Percentiles rank a stretch among this genome's conserved stretches.
Evolutionary conservation across 805 yeast genomes (phyloP).

Genomic region (Kodamaea jinghongensis): DNA sequence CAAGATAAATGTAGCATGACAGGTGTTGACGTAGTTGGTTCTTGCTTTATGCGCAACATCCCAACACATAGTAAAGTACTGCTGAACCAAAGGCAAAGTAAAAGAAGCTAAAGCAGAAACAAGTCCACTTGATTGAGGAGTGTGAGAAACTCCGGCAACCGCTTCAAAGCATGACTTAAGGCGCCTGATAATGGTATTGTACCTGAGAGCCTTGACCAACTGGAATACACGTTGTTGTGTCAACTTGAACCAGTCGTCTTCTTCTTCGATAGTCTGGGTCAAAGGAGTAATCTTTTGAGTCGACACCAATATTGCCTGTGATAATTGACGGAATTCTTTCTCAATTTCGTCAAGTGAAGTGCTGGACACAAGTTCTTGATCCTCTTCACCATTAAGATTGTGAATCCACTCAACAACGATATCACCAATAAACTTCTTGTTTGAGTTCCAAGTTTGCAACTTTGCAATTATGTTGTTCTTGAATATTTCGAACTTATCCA

Average conservation of each 20-base stretch:
- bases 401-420: slow-evolving; percentile 45
- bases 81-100: slow-evolving; percentile 60
- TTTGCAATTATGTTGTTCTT: slow-evolving; percentile 20
- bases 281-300: slow-evolving; percentile 57
- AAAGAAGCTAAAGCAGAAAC: slow-evolving; percentile 51
- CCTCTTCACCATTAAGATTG: neutral
- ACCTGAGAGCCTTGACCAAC: slow-evolving; percentile 43
- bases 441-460: slow-evolving; percentile 36
- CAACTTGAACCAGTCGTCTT: slow-evolving; percentile 64
- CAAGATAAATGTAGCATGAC: slow-evolving; percentile 63
- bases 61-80: slow-evolving; percentile 52
- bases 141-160: slow-evolving; percentile 37
- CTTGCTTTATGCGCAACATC: slow-evolving; percentile 45
- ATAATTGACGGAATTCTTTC: slow-evolving; percentile 44
- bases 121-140: slow-evolving; percentile 32
- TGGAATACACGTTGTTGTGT: slow-evolving; percentile 45
- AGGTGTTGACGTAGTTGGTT: slow-evolving; percentile 48
- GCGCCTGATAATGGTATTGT: slow-evolving; percentile 32
- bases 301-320: slow-evolving; percentile 60
- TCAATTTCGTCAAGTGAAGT: slow-evolving; percentile 34
- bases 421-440: slow-evolving; percentile 47
- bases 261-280: slow-evolving; percentile 37
- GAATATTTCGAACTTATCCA: slow-evolving; percentile 20
- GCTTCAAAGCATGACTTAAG: slow-evolving; percentile 33
- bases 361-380: no score